phyloP scores from a whole-genome alignment of 202 grass and related monocot genomes.

The Setaria italica region DNA sequence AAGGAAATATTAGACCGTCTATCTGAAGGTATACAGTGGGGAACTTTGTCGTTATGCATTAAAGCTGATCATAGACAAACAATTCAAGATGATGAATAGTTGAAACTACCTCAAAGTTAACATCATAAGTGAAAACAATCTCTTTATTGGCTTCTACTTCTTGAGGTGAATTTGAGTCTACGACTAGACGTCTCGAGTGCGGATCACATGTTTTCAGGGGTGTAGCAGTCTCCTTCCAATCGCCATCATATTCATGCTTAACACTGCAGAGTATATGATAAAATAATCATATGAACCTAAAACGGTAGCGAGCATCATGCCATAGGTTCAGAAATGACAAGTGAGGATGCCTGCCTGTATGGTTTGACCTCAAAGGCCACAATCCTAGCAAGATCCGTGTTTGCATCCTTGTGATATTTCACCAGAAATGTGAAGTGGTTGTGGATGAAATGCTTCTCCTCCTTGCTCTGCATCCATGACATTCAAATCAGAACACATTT shows the following conservation, averaged over 20 bases:
- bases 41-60: neutral
- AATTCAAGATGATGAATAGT: neutral
- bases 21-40: constrained; percentile 5
- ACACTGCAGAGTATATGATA: constrained; percentile 49
- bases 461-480: constrained; percentile 71
- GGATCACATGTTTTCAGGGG: constrained; percentile 70
- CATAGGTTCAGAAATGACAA: neutral
- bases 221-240: constrained; percentile 64
- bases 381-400: constrained; percentile 76
- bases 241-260: constrained; percentile 76
- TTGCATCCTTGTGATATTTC: constrained; percentile 72
- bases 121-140: constrained; percentile 80
- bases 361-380: constrained; percentile 90
- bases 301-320: neutral
- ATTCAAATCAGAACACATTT: neutral
- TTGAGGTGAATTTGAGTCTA: constrained; percentile 67
- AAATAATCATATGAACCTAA: constrained; percentile 30
- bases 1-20: neutral
- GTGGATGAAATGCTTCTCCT: constrained; percentile 86
- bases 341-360: constrained; percentile 52
- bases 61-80: neutral
- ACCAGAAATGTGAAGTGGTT: constrained; percentile 83
- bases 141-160: constrained; percentile 73
- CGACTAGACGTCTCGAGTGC: constrained; percentile 55
- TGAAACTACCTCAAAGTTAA: constrained; percentile 63